Evolutionary conservation across 306 rosid species (phyloP), one percentile per base, ranked within the genome.

Genomic region (Dryas drummondii): DNA sequence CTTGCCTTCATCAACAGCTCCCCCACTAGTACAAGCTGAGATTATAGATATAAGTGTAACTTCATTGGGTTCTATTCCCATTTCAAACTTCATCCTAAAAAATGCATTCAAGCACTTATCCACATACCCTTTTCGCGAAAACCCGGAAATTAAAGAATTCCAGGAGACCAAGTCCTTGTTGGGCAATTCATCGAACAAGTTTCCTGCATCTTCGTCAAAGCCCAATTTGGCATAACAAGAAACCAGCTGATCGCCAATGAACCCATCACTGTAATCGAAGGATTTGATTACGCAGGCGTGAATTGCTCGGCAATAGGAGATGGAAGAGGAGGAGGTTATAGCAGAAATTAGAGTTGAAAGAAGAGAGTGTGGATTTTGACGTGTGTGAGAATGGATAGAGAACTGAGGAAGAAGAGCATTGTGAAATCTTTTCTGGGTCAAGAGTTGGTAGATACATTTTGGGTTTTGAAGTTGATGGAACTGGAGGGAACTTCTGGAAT

Each of bases 81-180:
- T 44, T 60, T 84, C 89, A 77, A 74, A 78, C 70, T 76, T 89
- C 86, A 89, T 80, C 55, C 19, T 68, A 19, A 41, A 79, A 76
- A 89, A 84, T 66, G 79, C 84, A 79, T 45, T 61, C 60, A 89
- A 74, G 74, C 91, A 88, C 73, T 71, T 71, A 46, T 78, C 80
- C 66, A 87, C 72, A 14, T 54, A 78, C 13, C 89, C 86, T 66
- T 66, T 83, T 68, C 77, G 82, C 0, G 90, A 84, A 77, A 86
- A 85, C 71, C 93, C 87, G 0, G 93, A 86, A 82, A 91, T 82
- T 78, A 91, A 80, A 49, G 92, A 88, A 68, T 91, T 91, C 96
- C 96, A 88, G 8, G 96, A 86, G 60, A 88, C 79, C 66, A 80
- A 60, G 77, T 89, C 97, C 75, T 75, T 92, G 9, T 82, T 54